phyloP scores from a whole-genome alignment of 2,329 filamentous ascomycete genomes.

The Beauveria sp. region DNA sequence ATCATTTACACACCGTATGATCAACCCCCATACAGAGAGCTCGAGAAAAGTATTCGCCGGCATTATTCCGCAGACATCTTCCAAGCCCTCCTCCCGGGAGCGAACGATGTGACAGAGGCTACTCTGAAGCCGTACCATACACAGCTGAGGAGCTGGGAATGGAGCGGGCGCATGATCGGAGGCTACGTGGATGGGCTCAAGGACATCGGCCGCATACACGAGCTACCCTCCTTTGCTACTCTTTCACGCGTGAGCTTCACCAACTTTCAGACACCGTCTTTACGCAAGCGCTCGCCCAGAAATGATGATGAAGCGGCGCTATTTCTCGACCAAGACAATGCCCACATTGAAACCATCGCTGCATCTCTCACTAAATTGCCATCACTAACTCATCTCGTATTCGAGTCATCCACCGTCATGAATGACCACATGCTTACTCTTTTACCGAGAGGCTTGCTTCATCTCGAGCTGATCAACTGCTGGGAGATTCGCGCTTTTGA shows the following conservation, averaged over 20 bases:
- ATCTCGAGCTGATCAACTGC: conserved; percentile 72
- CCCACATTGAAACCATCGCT: conserved; percentile 30
- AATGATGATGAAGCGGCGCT: conserved; percentile 24
- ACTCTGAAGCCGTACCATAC: conserved; percentile 24
- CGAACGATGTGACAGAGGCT: conserved; percentile 25
- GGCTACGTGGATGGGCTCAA: conserved; percentile 37
- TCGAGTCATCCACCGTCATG: conserved; percentile 68
- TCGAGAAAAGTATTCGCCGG: conserved; percentile 56
- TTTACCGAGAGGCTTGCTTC: conserved; percentile 57
- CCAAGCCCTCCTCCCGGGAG: conserved; percentile 49
- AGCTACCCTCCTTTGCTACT: conserved; percentile 45
- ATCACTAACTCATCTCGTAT: conserved; percentile 56
- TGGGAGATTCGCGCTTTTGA: conserved; percentile 62
- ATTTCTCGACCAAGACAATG: conserved; percentile 32
- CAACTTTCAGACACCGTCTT: conserved; percentile 53
- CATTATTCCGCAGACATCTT: conserved; percentile 61
- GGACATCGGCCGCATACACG: conserved; percentile 46
- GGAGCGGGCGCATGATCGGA: conserved; percentile 49
- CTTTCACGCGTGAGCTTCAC: conserved; percentile 52
- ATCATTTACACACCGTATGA: conserved; percentile 67
- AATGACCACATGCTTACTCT: conserved; percentile 60
- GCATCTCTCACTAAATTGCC: conserved; percentile 41
- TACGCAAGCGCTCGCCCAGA: conserved; percentile 27
- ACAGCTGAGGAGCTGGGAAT: conserved; percentile 49
- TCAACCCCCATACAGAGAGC: conserved; percentile 54